phyloP scores from a whole-genome alignment of 345 rosid species.

The Anacardium occidentale region DNA sequence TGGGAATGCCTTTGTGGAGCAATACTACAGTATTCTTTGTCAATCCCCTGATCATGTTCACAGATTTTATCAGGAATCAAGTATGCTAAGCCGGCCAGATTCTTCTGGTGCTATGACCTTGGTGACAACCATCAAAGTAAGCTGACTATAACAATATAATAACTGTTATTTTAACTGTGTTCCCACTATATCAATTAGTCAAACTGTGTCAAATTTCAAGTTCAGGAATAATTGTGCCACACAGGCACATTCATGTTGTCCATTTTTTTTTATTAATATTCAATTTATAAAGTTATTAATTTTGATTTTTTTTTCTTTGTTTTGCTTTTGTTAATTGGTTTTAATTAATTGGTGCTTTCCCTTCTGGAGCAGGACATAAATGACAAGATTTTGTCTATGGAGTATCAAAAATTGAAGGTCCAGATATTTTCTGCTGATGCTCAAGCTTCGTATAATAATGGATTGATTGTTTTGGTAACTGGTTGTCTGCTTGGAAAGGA shows the following conservation, averaged over 20 bases:
- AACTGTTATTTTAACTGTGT: not conserved
- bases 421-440: conserved; percentile 62
- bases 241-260: not conserved
- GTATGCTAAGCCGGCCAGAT: conserved; percentile 52
- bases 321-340: not conserved
- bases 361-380: conserved; percentile 53
- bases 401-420: conserved; percentile 45
- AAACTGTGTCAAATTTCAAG: not conserved
- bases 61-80: conserved; percentile 66
- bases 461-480: conserved; percentile 60
- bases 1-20: conserved; percentile 60
- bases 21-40: conserved; percentile 53
- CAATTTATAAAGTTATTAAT: not conserved
- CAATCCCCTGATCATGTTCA: conserved; percentile 39
- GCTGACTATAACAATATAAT: conserved; percentile 14
- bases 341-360: not conserved
- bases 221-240: not conserved
- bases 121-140: conserved; percentile 55
- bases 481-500: conserved; percentile 58
- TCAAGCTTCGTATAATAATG: conserved; percentile 47
- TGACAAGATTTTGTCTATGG: conserved; percentile 57
- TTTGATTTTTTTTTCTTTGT: not conserved
- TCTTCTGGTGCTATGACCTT: conserved; percentile 50
- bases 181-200: not conserved
- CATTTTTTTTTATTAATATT: not conserved